Evolutionary conservation across 306 rosid species (phyloP), one percentile per base, ranked within the genome.

Genomic region (Prunus salicina): DNA sequence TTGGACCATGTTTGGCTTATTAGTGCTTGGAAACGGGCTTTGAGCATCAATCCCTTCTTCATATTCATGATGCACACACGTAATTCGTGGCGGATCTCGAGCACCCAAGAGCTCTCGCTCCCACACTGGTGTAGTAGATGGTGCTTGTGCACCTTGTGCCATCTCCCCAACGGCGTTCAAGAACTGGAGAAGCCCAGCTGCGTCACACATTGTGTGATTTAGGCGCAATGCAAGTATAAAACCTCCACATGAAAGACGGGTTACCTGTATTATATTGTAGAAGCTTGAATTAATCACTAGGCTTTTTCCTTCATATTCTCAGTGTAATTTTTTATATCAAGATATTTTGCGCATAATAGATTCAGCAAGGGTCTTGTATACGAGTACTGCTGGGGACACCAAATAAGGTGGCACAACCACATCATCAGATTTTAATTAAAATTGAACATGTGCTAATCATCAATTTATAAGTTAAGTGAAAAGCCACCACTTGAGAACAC

Each of bases 121-220:
- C 85, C 87, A 86, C 20, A 80, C 78, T 0, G 85, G 89, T 8
- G 1, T 66, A 2, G 66, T 12, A 11, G 79, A 82, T 1, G 87
- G 89, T 32, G 61, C 13, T 2, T 3, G 2, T 1, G 65, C 67
- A 0, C 86, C 84, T 12, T 18, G 49, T 0, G 80, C 82, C 49
- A 86, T 68, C 72, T 86, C 86, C 1, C 74, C 76, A 1, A 80
- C 8, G 0, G 87, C 64, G 18, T 0, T 61, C 76, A 82, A 24
- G 79, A 86, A 77, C 8, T 43, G 71, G 12, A 15, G 7, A 1
- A 65, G 4, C 1, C 89, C 87, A 0, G 14, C 0, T 0, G 22
- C 86, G 3, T 82, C 87, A 10, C 72, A 22, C 74, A 82, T 64
- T 0, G 82, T 79, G 55, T 86, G 89, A 27, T 86, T 86, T 22